A percentile compares a stretch with the other conserved stretches of the same genome.
phyloP scores from a whole-genome alignment of 1,284 basidiomycete genomes.

The Malassezia sympodialis region DNA sequence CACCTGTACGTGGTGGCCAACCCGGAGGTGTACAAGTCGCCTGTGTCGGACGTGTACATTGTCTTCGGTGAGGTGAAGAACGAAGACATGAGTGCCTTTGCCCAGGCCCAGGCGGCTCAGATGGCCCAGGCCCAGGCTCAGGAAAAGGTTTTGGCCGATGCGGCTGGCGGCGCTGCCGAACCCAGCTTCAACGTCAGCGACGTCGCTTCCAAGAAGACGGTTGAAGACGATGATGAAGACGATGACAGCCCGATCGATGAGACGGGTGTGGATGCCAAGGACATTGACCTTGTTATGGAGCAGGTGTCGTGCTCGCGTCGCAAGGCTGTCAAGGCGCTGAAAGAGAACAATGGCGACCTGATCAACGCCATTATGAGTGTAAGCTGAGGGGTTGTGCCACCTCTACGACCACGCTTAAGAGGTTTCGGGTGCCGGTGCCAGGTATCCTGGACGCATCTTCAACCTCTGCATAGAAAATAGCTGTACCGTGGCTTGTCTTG shows the following conservation, averaged over 20 bases:
- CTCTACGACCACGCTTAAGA: not conserved
- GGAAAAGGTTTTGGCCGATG: constrained; percentile 49
- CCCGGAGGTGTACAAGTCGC: constrained; percentile 96
- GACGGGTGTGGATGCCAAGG: constrained; percentile 66
- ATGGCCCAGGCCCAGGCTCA: constrained; percentile 54
- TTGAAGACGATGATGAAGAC: constrained; percentile 46
- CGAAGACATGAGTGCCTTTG: constrained; percentile 79
- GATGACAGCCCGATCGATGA: constrained; percentile 49
- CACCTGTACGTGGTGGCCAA: constrained; percentile 82
- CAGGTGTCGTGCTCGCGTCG: constrained; percentile 53
- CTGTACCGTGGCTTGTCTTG: not conserved
- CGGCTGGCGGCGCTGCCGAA: constrained; percentile 18
- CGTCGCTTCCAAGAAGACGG: constrained; percentile 22
- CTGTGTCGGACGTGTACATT: constrained; percentile 94
- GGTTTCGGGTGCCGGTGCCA: not conserved
- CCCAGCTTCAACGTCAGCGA: constrained; percentile 13
- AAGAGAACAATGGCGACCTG: constrained; percentile 45
- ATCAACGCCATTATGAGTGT: constrained; percentile 48
- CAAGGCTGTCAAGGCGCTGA: constrained; percentile 48
- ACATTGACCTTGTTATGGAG: constrained; percentile 80
- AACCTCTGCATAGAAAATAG: not conserved
- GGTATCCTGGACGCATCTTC: not conserved
- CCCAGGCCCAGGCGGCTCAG: constrained; percentile 71
- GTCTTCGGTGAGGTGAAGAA: constrained; percentile 97
- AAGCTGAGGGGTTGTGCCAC: constrained; percentile 18